phyloP scores from a whole-genome alignment of 2,329 filamentous ascomycete species.

The Hypoxylon sp. region DNA sequence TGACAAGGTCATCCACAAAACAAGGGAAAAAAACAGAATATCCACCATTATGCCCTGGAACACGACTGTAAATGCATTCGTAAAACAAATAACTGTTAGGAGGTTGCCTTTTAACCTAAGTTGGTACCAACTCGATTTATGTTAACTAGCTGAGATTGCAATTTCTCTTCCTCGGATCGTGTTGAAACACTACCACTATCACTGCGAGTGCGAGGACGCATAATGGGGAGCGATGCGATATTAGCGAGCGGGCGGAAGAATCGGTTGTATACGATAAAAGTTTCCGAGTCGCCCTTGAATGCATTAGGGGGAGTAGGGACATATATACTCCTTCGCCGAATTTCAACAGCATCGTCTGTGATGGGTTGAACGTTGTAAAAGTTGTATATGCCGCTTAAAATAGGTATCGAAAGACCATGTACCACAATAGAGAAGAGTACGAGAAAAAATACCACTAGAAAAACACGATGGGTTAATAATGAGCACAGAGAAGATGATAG shows the following conservation, averaged over 20 bases:
- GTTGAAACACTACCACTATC: slow-evolving; percentile 24
- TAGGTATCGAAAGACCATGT: slow-evolving; percentile 58
- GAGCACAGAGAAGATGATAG: not conserved
- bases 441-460: slow-evolving; percentile 54
- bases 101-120: no score
- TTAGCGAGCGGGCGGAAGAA: slow-evolving; percentile 52
- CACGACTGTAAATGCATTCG: no score
- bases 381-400: slow-evolving; percentile 51
- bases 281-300: slow-evolving; percentile 48
- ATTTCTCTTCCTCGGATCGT: slow-evolving; percentile 21
- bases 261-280: slow-evolving; percentile 58
- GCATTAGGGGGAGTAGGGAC: slow-evolving; percentile 52
- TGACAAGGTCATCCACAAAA: no score
- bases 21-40: no score
- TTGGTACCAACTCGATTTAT: slow-evolving; percentile 13
- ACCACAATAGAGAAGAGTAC: slow-evolving; percentile 55
- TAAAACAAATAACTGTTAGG: no score
- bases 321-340: slow-evolving; percentile 51
- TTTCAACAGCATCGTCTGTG: slow-evolving; percentile 52
- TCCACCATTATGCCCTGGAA: no score
- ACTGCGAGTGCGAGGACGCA: slow-evolving; percentile 11
- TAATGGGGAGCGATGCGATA: slow-evolving; percentile 20
- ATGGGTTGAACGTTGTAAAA: slow-evolving; percentile 53
- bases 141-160: not conserved
- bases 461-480: not conserved